Evolutionary conservation across 257 asterid species (phyloP), one percentile per base, ranked within the genome.

Genomic region (Ehretia macrophylla): DNA sequence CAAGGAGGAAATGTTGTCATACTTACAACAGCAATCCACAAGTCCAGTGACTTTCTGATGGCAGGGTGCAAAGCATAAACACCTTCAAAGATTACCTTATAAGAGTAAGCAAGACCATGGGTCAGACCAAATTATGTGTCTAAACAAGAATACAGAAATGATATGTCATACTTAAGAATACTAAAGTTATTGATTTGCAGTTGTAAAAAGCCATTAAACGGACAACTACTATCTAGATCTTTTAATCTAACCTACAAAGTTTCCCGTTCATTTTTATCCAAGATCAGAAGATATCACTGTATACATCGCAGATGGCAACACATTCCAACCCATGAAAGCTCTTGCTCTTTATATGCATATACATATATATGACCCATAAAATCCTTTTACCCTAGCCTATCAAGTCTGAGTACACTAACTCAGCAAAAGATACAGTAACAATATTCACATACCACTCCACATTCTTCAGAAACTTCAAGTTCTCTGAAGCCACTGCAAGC

Each of bases 1-100:
- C 19, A 5, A 23, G 42, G 51, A 52, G 58, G 5, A 22, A 38
- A 49, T 60, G 45, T 12, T 52, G 14, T 60, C 21, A 72, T 68
- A 85, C 99, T 83, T 83, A 92, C 99, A 75, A 93, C 99, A 75
- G 99, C 99, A 78, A 89, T 82, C 96, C 99, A 93, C 63, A 93
- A 74, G 84, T 93, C 96, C 72, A 93, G 83, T 51, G 86, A 83
- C 70, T 83, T 83, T 58, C 97, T 80, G 76, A 93, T 89, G 72
- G 83, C 76, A 0, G 96, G 99, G 81, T 93, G 99, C 90, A 93
- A 80, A 65, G 99, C 97, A 75, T 93, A 93, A 59, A 93, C 87
- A 17, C 99, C 99, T 86, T 93, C 99, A 73, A 89, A 89, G 56
- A 93, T 93, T 58, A 93, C 94, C 99, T 93, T 59, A 62, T 23